Evolutionary conservation across 345 rosid genomes (phyloP), one percentile per base, ranked within the genome.

Genomic region (Lumnitzera littorea): DNA sequence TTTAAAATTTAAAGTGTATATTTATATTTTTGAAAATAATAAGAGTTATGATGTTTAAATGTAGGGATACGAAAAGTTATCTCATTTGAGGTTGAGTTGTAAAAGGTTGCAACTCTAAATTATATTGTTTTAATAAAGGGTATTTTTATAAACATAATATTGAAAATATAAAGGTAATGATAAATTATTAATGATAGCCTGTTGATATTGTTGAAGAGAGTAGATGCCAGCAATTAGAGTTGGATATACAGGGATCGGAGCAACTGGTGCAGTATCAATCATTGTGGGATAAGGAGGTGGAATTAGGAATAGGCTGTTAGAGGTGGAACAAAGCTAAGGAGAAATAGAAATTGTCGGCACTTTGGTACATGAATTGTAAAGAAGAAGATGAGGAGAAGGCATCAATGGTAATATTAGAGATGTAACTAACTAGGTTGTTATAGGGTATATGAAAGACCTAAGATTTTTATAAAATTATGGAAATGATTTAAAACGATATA

Each of bases 201-300:
- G 90, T 62, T 91, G 96, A 71, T 71, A 91, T 71, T 91, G 96
- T 29, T 95, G 97, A 53, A 80, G 72, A 23, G 92, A 24, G 67
- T 91, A 88, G 15, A 80, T 84, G 53, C 85, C 79, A 41, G 86
- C 68, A 46, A 74, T 67, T 1, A 87, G 78, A 2, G 83, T 74
- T 0, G 50, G 77, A 57, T 73, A 80, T 2, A 49, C 70, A 5
- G 70, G 64, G 5, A 49, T 60, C 5, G 70, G 48, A 10, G 56
- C 50, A 43, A 43, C 55, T 24, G 61, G 24, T 11, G 51, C 53
- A 67, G 74, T 46, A 67, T 80, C 50, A 55, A 69, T 52, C 24
- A 50, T 53, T 2, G 61, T 71, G 62, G 24, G 56, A 25, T 10
- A 50, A 25, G 62, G 25, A 20, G 10, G 69, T 57, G 23, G 68